Evolutionary conservation across 306 rosid genomes (phyloP), one percentile per base, ranked within the genome.

Genomic region (Quercus variabilis): DNA sequence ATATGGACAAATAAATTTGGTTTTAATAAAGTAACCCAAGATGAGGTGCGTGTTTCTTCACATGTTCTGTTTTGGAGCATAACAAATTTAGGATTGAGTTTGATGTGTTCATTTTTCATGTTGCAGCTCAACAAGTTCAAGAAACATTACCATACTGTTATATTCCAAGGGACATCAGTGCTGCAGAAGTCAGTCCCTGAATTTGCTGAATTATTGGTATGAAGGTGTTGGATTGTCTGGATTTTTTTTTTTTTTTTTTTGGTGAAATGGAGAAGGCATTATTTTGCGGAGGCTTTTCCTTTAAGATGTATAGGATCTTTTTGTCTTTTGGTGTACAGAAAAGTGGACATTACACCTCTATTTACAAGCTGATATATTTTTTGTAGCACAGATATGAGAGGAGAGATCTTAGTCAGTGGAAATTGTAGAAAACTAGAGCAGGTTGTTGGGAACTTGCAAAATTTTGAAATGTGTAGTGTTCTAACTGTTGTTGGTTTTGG

Each of bases 1-100:
- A 82, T 90, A 60, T 94, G 97, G 97, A 92, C 76, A 1, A 78
- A 75, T 18, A 94, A 90, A 83, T 91, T 92, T 69, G 93, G 93
- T 31, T 94, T 94, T 74, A 64, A 58, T 13, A 86, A 81, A 82
- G 43, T 86, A 23, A 76, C 83, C 33, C 75, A 74, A 49, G 85
- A 85, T 1, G 83, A 86, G 89, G 99, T 91, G 69, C 10, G 89
- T 71, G 38, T 59, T 51, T 49, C 3, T 67, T 56, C 0, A 21
- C 28, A 30, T 21, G 3, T 25, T 76, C 72, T 55, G 6, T 65
- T 54, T 55, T n/a, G 55, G 3, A 15, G 69, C 57, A 59, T 64
- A 14, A 35, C 3, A 0, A 4, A 1, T 17, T 10, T 3, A 65
- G 7, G 64, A 14, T 54, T 68, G 33, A 59, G 58, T 64, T 79